Base-by-base conservation (phyloP, 176 grass and related monocot species). In the Oryza australiensis region DNA sequence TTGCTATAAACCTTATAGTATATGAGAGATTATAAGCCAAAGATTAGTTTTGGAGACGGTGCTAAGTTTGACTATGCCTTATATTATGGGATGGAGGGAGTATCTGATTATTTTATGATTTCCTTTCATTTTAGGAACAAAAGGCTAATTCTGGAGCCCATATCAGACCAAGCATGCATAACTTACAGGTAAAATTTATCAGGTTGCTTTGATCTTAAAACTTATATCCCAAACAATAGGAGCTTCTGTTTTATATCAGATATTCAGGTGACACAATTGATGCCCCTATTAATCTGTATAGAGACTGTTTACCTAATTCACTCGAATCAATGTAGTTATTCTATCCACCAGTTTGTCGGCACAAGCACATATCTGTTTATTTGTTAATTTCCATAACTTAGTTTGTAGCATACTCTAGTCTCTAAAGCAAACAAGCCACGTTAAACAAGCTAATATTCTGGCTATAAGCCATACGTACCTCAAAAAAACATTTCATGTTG, bases 401-500 rank as follows among this genome's bases (percentile, higher is more conserved):
- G 40, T 53, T 28, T 37, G 6, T 68, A 68, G 9, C 10, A 63
- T 70, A 69, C 14, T 53, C 28, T 26, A 40, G 13, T 77, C 12
- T 40, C 68, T 78, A 83, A 72, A 68, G 2, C 42, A 87, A 33
- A 72, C 42, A 64, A 72, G 45, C 24, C 38, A 70, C 76, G 20
- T 43, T 67, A 81, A 70, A 40, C 64, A 34, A 41, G 30, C 14
- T 73, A 30, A 22, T 77, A 64, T 72, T 74, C 14, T 66, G 34
- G 7, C 8, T 28, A 77, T 23, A 82, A 85, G 46, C 57, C 16
- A 65, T n/a, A 16, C 27, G 80, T 87, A 84, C 92, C 87, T 94
- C 28, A 27, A 27, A 84, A 77, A 80, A 78, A 66, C 14, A 86
- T 22, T 80, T 88, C 49, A 99, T 51, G 80, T 94, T 57, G 96